Evolutionary conservation across 139 green algal species (phyloP).

Genomic region (Micractinium conductrix): DNA sequence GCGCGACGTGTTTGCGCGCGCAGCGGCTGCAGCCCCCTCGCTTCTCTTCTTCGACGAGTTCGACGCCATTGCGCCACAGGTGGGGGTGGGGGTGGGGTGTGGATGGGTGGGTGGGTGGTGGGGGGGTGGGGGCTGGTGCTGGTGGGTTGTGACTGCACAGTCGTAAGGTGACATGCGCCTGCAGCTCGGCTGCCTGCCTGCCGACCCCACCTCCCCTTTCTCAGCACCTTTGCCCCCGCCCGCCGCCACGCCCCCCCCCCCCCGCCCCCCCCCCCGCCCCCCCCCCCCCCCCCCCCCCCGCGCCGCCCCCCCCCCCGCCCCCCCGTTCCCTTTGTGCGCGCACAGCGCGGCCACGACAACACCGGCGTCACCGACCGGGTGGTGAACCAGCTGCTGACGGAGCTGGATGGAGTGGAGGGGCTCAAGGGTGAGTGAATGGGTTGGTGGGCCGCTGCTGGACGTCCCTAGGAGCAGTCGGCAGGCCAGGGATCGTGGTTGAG

Average conservation of each 20-base stretch:
- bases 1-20: slow-evolving; percentile 89
- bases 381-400: slow-evolving; percentile 97
- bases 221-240: too few relatives aligned
- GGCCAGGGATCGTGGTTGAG: not conserved
- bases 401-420: slow-evolving; percentile 97
- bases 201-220: too few relatives aligned
- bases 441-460: not conserved
- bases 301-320: not conserved
- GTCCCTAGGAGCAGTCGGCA: not conserved
- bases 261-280: not conserved
- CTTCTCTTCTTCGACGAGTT: slow-evolving; percentile 99
- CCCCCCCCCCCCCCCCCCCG: not conserved
- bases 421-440: slow-evolving; percentile 60
- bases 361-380: slow-evolving; percentile 95
- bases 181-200: too few relatives aligned
- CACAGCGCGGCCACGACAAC: slow-evolving; percentile 92
- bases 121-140: too few relatives aligned
- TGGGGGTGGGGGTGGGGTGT: not conserved
- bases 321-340: not conserved
- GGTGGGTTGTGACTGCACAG: not conserved
- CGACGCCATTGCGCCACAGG: slow-evolving; percentile 91
- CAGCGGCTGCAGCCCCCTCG: slow-evolving; percentile 86
- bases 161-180: not conserved
- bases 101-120: too few relatives aligned
- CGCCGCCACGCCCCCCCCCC: too few relatives aligned